Evolutionary conservation across 495 filamentous ascomycete genomes (phyloP), one percentile per base, ranked within the genome.

Genomic region (Xylaria longipes): DNA sequence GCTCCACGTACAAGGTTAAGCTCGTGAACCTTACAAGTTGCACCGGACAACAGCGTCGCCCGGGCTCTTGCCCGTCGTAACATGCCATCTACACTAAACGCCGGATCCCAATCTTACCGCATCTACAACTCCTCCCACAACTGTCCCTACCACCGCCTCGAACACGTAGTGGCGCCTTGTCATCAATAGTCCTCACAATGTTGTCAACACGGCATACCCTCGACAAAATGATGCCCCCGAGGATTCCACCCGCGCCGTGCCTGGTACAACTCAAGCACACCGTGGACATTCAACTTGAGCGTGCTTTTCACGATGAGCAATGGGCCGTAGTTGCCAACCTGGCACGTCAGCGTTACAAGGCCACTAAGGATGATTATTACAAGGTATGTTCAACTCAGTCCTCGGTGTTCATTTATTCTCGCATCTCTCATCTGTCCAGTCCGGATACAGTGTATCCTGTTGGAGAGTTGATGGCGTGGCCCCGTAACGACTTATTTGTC

Each of bases 281-380:
- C 52, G 78, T 82, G 6, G 83, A 84, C 62, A 48, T 79, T 31
- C 77, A 79, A 54, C 74, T 87, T 17, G 76, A 81, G 70, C 77
- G 77, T 8, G 80, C 81, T 31, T 87, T 82, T 50, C 74, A 70
- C 29, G 82, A 84, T 27, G 75, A 81, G 46, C 83, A 84, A 72
- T 87, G 84, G 84, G 60, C 57, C n/a, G 65, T 74, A 1, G 81
- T 81, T 48, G 74, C 82, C 8, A 81, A 80, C 37, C 73, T 86
- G 9, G 84, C 84, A 0, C 78, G 81, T 43, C 81, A 83, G 56
- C 77, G 82, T n/a, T 74, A 77, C 46, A 81, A 78, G 63, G 62
- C 73, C 1, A 75, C 80, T n/a, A 84, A 85, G 15, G 84, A 87
- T 45, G 74, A 79, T 0, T 86, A 86, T 62, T 87, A 83, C 60